phyloP scores from a whole-genome alignment of 257 asterid genomes.

The Verbascum thapsus region DNA sequence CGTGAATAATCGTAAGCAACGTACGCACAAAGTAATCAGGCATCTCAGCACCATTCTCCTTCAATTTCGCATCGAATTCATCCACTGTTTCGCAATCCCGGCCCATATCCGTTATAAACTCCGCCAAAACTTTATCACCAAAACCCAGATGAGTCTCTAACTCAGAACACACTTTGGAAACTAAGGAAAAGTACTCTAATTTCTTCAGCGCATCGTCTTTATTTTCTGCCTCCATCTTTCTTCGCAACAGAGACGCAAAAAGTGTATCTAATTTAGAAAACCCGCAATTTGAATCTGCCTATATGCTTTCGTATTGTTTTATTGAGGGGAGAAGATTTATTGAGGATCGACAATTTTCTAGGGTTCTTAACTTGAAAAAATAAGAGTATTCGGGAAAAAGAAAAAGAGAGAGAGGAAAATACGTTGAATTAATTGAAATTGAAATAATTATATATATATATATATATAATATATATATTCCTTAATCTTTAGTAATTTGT shows the following conservation, averaged over 20 bases:
- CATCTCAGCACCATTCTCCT: constrained; percentile 70
- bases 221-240: constrained; percentile 44
- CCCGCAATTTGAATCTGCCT: not conserved
- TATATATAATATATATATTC: no score
- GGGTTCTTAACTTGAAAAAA: no score
- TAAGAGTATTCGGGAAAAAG: no score
- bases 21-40: constrained; percentile 91
- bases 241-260: not conserved
- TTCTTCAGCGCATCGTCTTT: constrained; percentile 59
- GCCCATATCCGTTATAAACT: constrained; percentile 78
- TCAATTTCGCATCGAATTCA: constrained; percentile 66
- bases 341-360: no score
- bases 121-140: constrained; percentile 77
- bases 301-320: no score
- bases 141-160: constrained; percentile 71
- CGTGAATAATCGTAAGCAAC: constrained; percentile 79
- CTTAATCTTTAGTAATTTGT: no score
- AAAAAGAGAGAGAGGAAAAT: no score
- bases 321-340: no score
- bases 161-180: constrained; percentile 85
- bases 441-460: no score
- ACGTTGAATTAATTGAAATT: no score
- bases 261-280: not conserved
- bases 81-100: constrained; percentile 53
- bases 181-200: constrained; percentile 70